phyloP scores from a whole-genome alignment of 176 grass and related monocot species.

The Ensete ventricosum region DNA sequence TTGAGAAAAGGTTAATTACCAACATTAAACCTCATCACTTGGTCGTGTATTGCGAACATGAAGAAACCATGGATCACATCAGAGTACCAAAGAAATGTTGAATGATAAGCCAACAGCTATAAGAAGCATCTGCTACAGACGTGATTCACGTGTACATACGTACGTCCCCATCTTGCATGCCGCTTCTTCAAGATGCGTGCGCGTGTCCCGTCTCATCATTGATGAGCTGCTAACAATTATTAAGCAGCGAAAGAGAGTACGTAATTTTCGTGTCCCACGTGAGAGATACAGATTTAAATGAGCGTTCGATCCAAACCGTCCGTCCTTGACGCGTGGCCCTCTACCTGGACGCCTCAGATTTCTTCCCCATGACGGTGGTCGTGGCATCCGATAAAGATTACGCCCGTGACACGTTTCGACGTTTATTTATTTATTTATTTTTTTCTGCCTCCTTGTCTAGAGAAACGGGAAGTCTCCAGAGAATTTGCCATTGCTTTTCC shows the following conservation, averaged over 20 bases:
- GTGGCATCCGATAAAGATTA: neutral
- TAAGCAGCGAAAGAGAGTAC: neutral
- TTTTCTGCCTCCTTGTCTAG: neutral
- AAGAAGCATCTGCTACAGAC: no score
- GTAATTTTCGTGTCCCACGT: neutral
- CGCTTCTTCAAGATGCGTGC: neutral
- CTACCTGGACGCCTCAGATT: neutral
- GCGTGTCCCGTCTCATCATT: neutral
- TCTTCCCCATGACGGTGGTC: neutral
- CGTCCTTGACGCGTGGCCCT: neutral
- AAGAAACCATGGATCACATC: no score
- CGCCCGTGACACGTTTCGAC: no score
- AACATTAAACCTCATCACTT: no score
- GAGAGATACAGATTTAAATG: neutral
- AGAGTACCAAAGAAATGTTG: no score
- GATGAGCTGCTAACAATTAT: neutral
- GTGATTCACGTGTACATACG: neutral
- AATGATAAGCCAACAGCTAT: no score
- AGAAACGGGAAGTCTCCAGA: no score
- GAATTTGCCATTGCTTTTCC: neutral
- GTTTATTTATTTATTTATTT: neutral
- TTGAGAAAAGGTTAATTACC: no score
- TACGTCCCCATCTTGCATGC: neutral
- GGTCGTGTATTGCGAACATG: no score
- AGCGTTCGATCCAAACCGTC: neutral